Conservation (phyloP, 2,329 filamentous ascomycete species). For the Coleophoma cylindrospora region DNA sequence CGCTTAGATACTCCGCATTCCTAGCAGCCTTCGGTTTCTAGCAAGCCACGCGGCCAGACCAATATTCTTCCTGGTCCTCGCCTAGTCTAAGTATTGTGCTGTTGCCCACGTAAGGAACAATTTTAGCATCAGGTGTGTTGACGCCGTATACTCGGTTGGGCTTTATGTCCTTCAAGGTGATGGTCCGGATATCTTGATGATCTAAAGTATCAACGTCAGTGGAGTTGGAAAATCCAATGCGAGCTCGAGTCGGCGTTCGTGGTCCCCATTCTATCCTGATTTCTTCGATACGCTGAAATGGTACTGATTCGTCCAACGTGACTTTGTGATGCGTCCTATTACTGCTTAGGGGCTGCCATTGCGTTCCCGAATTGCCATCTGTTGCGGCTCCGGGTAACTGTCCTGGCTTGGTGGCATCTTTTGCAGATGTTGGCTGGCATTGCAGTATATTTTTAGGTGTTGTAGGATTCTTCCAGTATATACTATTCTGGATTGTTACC, state of each 20-base stretch:
- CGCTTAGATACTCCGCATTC: neutral
- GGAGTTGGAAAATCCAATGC: constrained; percentile 41
- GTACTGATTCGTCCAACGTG: neutral
- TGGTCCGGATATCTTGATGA: neutral
- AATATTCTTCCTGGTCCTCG: constrained; percentile 5
- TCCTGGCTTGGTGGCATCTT: constrained; percentile 43
- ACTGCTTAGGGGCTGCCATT: constrained; percentile 55
- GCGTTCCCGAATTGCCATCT: constrained; percentile 58
- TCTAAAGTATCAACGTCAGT: neutral
- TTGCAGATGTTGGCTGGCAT: constrained; percentile 44
- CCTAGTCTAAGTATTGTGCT: constrained; percentile 9
- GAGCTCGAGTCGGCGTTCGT: constrained; percentile 44
- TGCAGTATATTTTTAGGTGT: constrained; percentile 53
- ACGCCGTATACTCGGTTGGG: neutral
- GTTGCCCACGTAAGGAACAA: constrained; percentile 10
- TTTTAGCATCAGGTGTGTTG: neutral
- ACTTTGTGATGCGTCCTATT: constrained; percentile 49
- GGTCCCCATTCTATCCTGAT: constrained; percentile 55
- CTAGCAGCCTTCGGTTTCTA: constrained; percentile 38
- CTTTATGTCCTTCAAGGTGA: neutral
- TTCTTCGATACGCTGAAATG: constrained; percentile 34
- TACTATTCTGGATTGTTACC: constrained; percentile 48
- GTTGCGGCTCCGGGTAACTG: constrained; percentile 60
- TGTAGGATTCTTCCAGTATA: constrained; percentile 41
- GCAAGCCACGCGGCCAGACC: constrained; percentile 15